Evolutionary conservation across 192 early-diverging fungal genomes (phyloP), one percentile per base, ranked within the genome.

Genomic region (Podila epicladia): DNA sequence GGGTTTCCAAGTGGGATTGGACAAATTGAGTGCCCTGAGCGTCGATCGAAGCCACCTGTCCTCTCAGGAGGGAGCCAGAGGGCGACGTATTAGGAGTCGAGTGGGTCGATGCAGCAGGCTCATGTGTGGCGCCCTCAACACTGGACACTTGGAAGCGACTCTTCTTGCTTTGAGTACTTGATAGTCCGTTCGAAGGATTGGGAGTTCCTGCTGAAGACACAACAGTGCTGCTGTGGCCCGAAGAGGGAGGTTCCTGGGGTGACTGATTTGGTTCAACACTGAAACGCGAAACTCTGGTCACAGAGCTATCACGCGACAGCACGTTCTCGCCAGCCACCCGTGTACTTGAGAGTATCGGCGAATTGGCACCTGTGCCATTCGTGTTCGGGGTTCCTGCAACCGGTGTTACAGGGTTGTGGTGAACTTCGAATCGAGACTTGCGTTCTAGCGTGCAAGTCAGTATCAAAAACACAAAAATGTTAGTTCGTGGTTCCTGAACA

Each of bases 81-180:
- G 82, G 84, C 29, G 86, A 87, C 1, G 79, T 82, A 22, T 67
- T 73, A 2, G 87, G 77, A 33, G 72, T 86, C 9, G 73, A 73
- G 32, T 71, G 67, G 33, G 50, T 70, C 20, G 82, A 85, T 69
- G 63, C 75, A 53, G 48, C 41, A 9, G 37, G 63, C 20, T 78
- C 75, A 49, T 35, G 37, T 63, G 37, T 70, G 22, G 29, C 31
- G 5, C 64, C 76, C 28, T 80, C 77, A 35, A 80, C 71, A 31
- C 58, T 80, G 6, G 71, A 73, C 41, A 80, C 66, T 12, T 80
- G 75, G 69, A 78, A 78, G 9, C 75, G 69, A 49, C 75, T 78
- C 29, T 69, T 69, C 59, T 78, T 78, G 65, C 64, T 64, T 49
- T 77, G 75, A 22, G 62, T 65, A 50, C 64, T 65, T 24, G 64